Evolutionary conservation across 805 yeast species (phyloP), one percentile per base, ranked within the genome.

Genomic region (Saturnispora ahearnii): DNA sequence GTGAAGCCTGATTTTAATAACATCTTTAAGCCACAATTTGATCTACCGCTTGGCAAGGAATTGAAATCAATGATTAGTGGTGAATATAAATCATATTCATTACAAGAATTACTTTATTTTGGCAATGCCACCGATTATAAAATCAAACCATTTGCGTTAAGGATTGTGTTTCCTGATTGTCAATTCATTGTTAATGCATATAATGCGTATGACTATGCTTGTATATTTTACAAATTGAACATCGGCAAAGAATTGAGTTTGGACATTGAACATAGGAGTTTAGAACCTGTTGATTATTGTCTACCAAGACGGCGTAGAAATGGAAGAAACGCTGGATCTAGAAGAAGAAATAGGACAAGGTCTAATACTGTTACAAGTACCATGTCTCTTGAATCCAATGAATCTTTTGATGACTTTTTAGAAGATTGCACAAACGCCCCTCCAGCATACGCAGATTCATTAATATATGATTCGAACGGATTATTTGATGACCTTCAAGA

Each of bases 101-200:
- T 66, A 36, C 69, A 66, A 51, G 65, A 66, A 33, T 46, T 66
- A 12, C 43, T 58, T 4, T 54, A 54, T 36, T 64, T 60, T 49
- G 70, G 70, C 11, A 62, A 59, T 43, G 70, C 69, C 5, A 41
- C 61, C 3, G 70, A 66, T 46, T 60, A 48, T 30, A 54, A 50
- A 2, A 37, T 26, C 9, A 60, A 55, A 45, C 68, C 70, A 12
- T 66, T 64, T 54, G 57, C 68, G 2, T 45, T 66, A 24, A 49
- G 70, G 13, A 45, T 66, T 12, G 47, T 60, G 21, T 59, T 65
- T 48, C 61, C 67, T 7, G 51, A 49, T 15, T 62, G 59, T 26
- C 65, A 62, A 41, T 55, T 60, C 34, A 37, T 66, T 8, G 34
- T 66, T 5, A 55, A 59, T 6, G 54, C 60, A 6, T 66, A 62